Percentiles rank a stretch among this genome's conserved stretches.
phyloP scores from a whole-genome alignment of 2,329 filamentous ascomycete genomes.

The Penicillium sp. region DNA sequence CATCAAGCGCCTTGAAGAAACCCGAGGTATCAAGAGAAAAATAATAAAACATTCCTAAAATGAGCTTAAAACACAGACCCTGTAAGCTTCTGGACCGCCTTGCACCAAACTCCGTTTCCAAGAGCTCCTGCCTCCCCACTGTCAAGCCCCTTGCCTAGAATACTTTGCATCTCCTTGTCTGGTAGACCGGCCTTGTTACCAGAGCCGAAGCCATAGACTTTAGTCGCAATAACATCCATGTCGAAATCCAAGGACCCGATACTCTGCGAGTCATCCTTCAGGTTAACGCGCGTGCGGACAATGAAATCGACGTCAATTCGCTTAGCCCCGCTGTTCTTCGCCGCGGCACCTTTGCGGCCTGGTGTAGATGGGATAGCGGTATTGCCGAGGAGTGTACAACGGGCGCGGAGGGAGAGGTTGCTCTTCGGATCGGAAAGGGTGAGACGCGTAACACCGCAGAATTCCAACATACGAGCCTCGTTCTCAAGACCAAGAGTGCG shows the following conservation, averaged over 20 bases:
- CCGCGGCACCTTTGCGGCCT: conserved; percentile 5
- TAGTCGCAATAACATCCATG: conserved; percentile 40
- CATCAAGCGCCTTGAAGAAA: neutral
- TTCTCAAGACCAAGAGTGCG: conserved; percentile 40
- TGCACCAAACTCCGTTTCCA: conserved; percentile 42
- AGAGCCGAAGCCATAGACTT: conserved; percentile 42
- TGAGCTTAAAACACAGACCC: conserved; percentile 33
- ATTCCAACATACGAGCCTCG: conserved; percentile 46
- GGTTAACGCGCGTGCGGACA: conserved; percentile 31
- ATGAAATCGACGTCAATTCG: conserved; percentile 44
- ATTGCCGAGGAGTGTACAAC: conserved; percentile 41
- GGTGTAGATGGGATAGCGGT: conserved; percentile 13
- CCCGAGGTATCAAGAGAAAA: neutral
- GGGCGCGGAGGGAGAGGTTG: conserved; percentile 32
- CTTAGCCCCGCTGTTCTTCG: conserved; percentile 16
- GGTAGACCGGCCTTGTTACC: conserved; percentile 29
- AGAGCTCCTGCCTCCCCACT: conserved; percentile 22
- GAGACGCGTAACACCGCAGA: conserved; percentile 46
- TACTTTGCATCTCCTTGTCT: conserved; percentile 37
- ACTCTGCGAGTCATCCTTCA: conserved; percentile 11
- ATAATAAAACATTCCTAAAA: neutral
- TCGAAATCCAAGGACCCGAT: conserved; percentile 37
- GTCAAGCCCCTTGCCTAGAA: conserved; percentile 31
- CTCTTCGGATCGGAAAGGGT: conserved; percentile 30
- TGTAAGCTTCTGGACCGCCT: conserved; percentile 38